Conservation (phyloP, 306 rosid genomes). For the Gastrolobium bilobum region DNA sequence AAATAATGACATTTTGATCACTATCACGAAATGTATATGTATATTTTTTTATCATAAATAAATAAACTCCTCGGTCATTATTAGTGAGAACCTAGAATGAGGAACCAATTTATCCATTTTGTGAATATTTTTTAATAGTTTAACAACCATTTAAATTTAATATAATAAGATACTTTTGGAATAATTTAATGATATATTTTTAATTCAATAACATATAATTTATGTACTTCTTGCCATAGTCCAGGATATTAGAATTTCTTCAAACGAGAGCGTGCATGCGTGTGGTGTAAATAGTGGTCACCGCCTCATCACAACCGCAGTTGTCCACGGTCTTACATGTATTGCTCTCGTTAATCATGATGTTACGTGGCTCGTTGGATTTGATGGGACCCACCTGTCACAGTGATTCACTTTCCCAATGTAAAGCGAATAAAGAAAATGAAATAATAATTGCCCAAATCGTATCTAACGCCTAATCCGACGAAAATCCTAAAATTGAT, state of each 20-base stretch:
- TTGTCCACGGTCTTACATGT: constrained; percentile 45
- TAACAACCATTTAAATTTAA: background rate
- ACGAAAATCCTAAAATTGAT: constrained; percentile 47
- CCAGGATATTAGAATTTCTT: background rate
- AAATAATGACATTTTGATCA: too few species aligned
- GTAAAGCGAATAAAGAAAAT: background rate
- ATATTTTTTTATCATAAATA: background rate
- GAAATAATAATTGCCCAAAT: constrained; percentile 44
- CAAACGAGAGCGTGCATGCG: constrained; percentile 43
- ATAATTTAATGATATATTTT: too few species aligned
- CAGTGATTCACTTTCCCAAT: constrained; percentile 70
- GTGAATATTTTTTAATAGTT: too few species aligned
- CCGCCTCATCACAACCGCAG: constrained; percentile 53
- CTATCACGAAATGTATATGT: background rate
- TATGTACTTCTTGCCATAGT: background rate
- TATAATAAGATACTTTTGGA: too few species aligned
- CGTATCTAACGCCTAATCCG: constrained; percentile 52
- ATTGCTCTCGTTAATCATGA: constrained; percentile 65
- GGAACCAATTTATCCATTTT: background rate
- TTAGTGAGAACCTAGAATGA: background rate
- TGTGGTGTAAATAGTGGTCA: constrained; percentile 30
- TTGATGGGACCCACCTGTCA: constrained; percentile 71
- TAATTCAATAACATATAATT: background rate
- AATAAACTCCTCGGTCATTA: background rate
- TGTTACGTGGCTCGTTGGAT: constrained; percentile 90